Evolutionary conservation across 371 early-diverging fungal species (phyloP).

Genomic region (Nematocida sp.): DNA sequence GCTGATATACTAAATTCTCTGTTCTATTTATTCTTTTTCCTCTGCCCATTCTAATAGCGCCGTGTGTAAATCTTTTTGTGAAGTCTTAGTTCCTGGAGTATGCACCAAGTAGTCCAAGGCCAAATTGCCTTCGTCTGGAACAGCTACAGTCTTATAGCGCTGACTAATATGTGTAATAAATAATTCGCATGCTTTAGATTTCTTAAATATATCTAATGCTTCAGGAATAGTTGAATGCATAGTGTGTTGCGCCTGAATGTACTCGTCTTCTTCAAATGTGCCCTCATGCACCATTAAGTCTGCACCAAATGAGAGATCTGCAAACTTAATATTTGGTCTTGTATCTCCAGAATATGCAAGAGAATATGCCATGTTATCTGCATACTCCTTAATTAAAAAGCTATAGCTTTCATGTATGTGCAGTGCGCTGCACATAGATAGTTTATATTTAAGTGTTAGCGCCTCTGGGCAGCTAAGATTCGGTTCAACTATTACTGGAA

Average conservation of each 20-base stretch:
- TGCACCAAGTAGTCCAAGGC: constrained; percentile 40
- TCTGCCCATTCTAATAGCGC: constrained; percentile 25
- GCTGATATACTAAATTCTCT: neutral
- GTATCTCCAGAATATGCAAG: constrained; percentile 86
- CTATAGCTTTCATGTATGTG: constrained; percentile 66
- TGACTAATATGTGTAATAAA: constrained; percentile 95
- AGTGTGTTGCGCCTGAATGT: constrained; percentile 78
- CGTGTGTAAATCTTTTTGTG: neutral
- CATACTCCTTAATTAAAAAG: constrained; percentile 35
- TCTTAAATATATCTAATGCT: constrained; percentile 76
- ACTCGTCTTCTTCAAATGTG: constrained; percentile 79
- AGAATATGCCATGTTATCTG: neutral
- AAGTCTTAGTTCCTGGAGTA: neutral
- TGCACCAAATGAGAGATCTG: constrained; percentile 73
- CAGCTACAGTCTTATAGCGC: constrained; percentile 74
- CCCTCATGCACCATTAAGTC: constrained; percentile 88
- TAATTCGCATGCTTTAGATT: constrained; percentile 77
- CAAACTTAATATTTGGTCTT: constrained; percentile 78
- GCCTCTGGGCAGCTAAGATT: too few species aligned
- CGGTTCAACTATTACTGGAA: neutral
- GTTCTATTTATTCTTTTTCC: neutral
- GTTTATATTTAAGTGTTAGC: neutral
- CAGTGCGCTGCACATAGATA: constrained; percentile 57
- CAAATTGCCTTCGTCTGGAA: neutral
- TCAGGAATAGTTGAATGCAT: constrained; percentile 83